A percentile compares a stretch with the other conserved stretches of the same genome.
Evolutionary conservation across 306 rosid species (phyloP).

Genomic region (Trifolium fragiferum): DNA sequence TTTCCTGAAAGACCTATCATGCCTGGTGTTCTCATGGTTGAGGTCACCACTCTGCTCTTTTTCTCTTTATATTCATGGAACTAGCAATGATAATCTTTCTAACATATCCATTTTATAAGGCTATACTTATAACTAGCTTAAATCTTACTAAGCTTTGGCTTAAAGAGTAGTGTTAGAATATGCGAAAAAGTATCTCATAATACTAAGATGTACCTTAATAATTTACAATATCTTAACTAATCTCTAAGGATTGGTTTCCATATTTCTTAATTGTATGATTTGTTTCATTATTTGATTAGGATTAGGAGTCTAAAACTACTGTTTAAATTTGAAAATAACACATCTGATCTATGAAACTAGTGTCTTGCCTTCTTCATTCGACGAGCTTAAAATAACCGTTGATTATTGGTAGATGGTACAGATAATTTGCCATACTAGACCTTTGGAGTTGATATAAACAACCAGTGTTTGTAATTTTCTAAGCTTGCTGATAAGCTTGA

Average conservation of each 20-base stretch:
- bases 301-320: neutral
- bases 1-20: conserved; percentile 93
- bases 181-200: neutral
- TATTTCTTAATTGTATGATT: too few relatives aligned
- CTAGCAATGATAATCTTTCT: neutral
- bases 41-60: conserved; percentile 50
- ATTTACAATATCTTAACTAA: neutral
- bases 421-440: conserved; percentile 17
- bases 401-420: conserved; percentile 21
- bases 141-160: neutral
- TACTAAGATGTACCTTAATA: neutral
- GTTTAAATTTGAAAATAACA: neutral
- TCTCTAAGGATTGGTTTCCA: neutral
- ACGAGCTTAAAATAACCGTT: neutral
- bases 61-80: neutral
- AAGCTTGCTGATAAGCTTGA: neutral
- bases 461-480: neutral
- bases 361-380: conserved; percentile 13
- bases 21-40: conserved; percentile 98
- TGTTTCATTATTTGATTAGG: too few relatives aligned
- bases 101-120: neutral
- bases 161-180: neutral
- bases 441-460: conserved; percentile 28
- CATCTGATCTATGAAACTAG: conserved; percentile 10
- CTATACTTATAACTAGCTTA: neutral